Conservation (phyloP, 306 rosid genomes). For the Notholithocarpus densiflorus region DNA sequence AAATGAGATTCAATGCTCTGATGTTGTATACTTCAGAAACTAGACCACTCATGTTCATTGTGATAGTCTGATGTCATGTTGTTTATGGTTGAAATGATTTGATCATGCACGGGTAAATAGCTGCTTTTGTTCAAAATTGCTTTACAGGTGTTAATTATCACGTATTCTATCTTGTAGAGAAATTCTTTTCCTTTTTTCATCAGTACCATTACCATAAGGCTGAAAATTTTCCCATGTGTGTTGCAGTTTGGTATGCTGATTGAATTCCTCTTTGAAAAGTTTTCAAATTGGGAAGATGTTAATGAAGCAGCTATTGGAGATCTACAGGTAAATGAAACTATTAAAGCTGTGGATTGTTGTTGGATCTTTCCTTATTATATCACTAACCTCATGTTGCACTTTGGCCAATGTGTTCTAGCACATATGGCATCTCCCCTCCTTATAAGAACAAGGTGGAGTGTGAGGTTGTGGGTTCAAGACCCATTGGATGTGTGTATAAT, state of each 20-base stretch:
- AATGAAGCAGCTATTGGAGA: conserved; percentile 79
- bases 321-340: conserved; percentile 65
- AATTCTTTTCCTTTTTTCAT: background rate
- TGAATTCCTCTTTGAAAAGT: conserved; percentile 74
- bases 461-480: too few species aligned
- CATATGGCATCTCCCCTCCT: too few species aligned
- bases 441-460: too few species aligned
- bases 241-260: conserved; percentile 98
- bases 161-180: background rate
- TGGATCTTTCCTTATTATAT: background rate
- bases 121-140: background rate
- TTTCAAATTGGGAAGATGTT: conserved; percentile 67
- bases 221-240: conserved; percentile 22
- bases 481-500: too few species aligned
- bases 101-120: background rate
- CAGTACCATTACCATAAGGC: conserved; percentile 21
- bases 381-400: background rate
- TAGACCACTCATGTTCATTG: background rate
- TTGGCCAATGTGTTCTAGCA: too few species aligned
- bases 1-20: background rate
- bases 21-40: background rate
- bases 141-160: background rate
- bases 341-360: conserved; percentile 3
- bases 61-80: background rate
- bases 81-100: background rate